A percentile compares a stretch with the other conserved stretches of the same genome.
These are phyloP conservation scores for Suillus clintonianus DNA, from an alignment of 768 basidiomycete species.

Conservation along the genomic window DNA sequence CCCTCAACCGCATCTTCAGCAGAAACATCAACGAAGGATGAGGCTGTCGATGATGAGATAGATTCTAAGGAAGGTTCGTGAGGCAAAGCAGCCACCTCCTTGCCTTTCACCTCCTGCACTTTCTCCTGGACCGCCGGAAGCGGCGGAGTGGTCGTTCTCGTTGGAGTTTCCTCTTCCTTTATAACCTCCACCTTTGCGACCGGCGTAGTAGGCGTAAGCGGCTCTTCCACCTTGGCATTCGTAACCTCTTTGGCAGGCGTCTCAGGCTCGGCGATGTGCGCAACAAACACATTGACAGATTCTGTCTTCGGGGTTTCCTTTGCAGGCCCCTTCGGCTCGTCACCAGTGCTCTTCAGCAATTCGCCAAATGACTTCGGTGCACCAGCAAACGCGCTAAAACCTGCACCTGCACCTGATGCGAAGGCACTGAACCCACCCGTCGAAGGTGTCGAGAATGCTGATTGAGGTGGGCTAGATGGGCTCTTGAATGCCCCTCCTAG, in stretches of 20 bases:
- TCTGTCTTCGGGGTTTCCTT: slow-evolving; percentile 6
- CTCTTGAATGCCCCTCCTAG: slow-evolving; percentile 22
- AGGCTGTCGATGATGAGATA: slow-evolving; percentile 43
- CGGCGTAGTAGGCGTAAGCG: slow-evolving; percentile 4
- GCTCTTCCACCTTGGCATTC: slow-evolving; percentile 5
- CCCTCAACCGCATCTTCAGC: slow-evolving; percentile 26
- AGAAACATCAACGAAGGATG: slow-evolving; percentile 52
- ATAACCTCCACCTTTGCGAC: neutral
- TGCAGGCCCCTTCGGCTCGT: slow-evolving; percentile 25
- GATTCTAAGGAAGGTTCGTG: slow-evolving; percentile 27
- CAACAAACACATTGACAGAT: slow-evolving; percentile 17
- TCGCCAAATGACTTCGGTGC: slow-evolving; percentile 60
- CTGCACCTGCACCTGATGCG: slow-evolving; percentile 34
- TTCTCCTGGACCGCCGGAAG: neutral
- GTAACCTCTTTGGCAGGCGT: neutral
- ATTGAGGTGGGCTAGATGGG: slow-evolving; percentile 12
- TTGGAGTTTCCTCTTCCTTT: neutral
- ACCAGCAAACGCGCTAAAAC: slow-evolving; percentile 56
- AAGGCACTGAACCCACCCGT: slow-evolving; percentile 30
- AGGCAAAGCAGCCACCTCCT: slow-evolving; percentile 8
- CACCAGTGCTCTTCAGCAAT: slow-evolving; percentile 47
- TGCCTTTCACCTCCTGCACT: slow-evolving; percentile 2
- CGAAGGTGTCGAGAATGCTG: slow-evolving; percentile 13
- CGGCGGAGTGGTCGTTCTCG: neutral
- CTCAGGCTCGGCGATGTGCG: slow-evolving; percentile 2